A percentile compares a stretch with the other conserved stretches of the same genome.
Evolutionary conservation across 352 stramenopile genomes (phyloP).

Genomic region (Globisporangium barbulae): DNA sequence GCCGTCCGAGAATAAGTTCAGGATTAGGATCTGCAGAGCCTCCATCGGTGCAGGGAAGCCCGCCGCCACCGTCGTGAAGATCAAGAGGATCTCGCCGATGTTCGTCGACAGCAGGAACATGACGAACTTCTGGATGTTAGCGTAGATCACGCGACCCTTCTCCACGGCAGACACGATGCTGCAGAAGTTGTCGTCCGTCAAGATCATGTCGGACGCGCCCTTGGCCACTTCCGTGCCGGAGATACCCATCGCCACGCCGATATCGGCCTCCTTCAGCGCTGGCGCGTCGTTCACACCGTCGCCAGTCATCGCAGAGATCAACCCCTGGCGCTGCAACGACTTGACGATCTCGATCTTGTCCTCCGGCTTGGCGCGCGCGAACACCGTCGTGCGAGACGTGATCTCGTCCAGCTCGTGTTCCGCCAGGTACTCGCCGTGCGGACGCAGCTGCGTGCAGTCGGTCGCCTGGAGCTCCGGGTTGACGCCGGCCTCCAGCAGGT

Average conservation of each 20-base stretch:
- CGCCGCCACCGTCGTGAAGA: constrained; percentile 60
- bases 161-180: constrained; percentile 97
- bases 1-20: constrained; percentile 97
- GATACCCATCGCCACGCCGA: constrained; percentile 96
- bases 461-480: constrained; percentile 28
- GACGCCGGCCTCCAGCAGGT: constrained; percentile 46
- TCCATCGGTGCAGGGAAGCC: constrained; percentile 85
- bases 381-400: constrained; percentile 75
- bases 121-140: constrained; percentile 98
- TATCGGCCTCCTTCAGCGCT: constrained; percentile 95
- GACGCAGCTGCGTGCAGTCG: constrained; percentile 64
- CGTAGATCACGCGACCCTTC: constrained; percentile 95
- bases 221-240: constrained; percentile 97
- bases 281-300: constrained; percentile 99
- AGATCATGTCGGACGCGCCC: constrained; percentile 97
- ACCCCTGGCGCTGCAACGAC: constrained; percentile 85
- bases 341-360: constrained; percentile 29
- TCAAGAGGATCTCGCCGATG: constrained; percentile 92
- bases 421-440: constrained; percentile 44
- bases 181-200: constrained; percentile 98
- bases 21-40: constrained; percentile 97
- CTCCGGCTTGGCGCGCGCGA: constrained; percentile 92
- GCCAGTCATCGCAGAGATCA: constrained; percentile 96
- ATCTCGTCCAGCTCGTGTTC: constrained; percentile 87
- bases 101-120: constrained; percentile 98